Evolutionary conservation across 768 basidiomycete genomes (phyloP), one percentile per base, ranked within the genome.

Genomic region (Tricholomella constricta): DNA sequence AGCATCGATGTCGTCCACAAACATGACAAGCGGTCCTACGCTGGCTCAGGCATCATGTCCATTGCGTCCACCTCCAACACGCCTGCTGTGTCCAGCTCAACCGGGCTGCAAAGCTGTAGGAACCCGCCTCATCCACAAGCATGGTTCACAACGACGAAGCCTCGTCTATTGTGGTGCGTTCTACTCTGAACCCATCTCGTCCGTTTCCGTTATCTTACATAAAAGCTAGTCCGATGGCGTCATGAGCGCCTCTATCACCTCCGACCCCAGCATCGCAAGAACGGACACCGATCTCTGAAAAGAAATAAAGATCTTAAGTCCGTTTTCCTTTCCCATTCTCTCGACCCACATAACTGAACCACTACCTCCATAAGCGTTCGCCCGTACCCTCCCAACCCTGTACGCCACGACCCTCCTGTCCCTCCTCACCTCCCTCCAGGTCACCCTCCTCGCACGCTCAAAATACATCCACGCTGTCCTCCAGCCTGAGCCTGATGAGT

Each of bases 251-350:
- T 70, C 68, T 6, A 54, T 66, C 3, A 37, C 58, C 3, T 68
- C 72, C 2, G 69, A 70, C 9, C 55, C 65, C 10, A 62, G 63
- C 14, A 70, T 72, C 22, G 75, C 69, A 31, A 71, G 80, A 55
- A 84, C 81, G n/a, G 94, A 88, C 65, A 82, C 80, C 1, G 88
- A 95, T 62, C 74, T 98, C 6, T 98, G 96, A 96, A 85, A 86
- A 51, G 93, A 97, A 69, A 80, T 97, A 32, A 98, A 97, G 68
- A 81, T 94, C 32, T 83, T 95, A 26, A 86, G 91, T 88, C 62
- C 42, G 81, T 74, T 19, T n/a, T 34, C 47, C 23, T 44, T 15
- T 26, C 47, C 48, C 37, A 37, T 19, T 25, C 8, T n/a, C 3
- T 23, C 35, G 19, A 19, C 11, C 7, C 32, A 57, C 20, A 23